Base-by-base conservation (phyloP, 306 rosid species). In the Medicago ruthenica region DNA sequence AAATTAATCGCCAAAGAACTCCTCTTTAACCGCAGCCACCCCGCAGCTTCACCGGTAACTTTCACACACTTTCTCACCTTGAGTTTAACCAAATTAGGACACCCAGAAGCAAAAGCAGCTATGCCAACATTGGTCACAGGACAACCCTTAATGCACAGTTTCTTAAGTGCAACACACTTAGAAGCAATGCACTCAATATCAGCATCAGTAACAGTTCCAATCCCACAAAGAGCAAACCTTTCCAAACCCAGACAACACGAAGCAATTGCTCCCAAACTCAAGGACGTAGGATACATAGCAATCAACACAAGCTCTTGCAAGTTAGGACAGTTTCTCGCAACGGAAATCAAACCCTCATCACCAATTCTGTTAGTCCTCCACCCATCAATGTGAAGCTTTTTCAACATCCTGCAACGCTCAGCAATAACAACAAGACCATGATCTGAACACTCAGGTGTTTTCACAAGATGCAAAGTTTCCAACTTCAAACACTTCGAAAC, bases 381-480 rank as follows among this genome's bases (percentile, higher is more conserved):
- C 50, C 96, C 98, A 89, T 93, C 93, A 72, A 93, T 81, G 83
- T 93, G 96, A 73, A 93, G 97, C 92, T 88, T 93, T 81, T 86
- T 93, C 83, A 93, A 27, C 24, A 59, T 76, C 82, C 71, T 89
- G 65, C 97, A 93, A 10, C 78, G 24, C 20, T 85, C 89, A 8
- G 93, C 96, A 14, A 93, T 83, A 6, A 60, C 76, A 27, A 80
- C 63, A 31, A 91, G 88, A 44, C 98, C 98, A 1, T 37, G 50
- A 73, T 93, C 89, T 0, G 98, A 83, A 70, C 97, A 91, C 48
- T 90, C 98, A 0, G 96, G 87, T 2, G 86, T 83, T 82, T 93
- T 93, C 27, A 91, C 87, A 53, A 93, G 83, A 45, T 89, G 95
- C 82, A 93, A 72, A 18, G 79, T 70, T 31, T 83, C 86, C 78